These are phyloP conservation scores for Russula brevipes DNA, from an alignment of 768 basidiomycete genomes.

Conservation along the genomic window DNA sequence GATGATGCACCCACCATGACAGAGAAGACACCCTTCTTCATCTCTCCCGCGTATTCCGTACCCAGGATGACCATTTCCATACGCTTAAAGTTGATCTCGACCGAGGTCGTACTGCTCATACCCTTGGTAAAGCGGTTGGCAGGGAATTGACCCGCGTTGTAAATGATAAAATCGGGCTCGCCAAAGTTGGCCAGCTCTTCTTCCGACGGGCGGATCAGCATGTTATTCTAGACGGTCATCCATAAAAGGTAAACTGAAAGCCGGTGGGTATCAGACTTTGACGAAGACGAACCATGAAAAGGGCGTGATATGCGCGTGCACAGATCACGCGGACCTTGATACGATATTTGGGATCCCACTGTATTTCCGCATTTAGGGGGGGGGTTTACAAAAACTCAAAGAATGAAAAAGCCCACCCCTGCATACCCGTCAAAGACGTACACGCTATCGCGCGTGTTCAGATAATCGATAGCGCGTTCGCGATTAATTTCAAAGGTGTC, in stretches of 20 bases:
- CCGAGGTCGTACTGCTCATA: conserved; percentile 98
- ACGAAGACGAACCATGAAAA: conserved; percentile 79
- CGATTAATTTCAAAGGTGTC: conserved; percentile 99
- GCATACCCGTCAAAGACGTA: conserved; percentile 97
- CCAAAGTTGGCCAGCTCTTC: conserved; percentile 93
- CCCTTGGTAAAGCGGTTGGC: conserved; percentile 99
- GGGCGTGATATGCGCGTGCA: conserved; percentile 95
- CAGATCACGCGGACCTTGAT: conserved; percentile 99
- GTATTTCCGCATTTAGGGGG: conserved; percentile 7
- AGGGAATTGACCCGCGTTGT: conserved; percentile 99
- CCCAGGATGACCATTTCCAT: conserved; percentile 99
- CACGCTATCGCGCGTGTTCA: conserved; percentile 97
- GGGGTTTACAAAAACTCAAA: conserved; percentile 1
- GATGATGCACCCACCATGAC: conserved; percentile 65
- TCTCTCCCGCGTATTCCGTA: conserved; percentile 97
- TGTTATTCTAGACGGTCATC: conserved; percentile 68
- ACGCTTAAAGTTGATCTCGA: conserved; percentile 99
- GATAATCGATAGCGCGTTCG: conserved; percentile 97
- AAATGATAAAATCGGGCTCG: conserved; percentile 98
- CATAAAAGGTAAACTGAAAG: conserved; percentile 8
- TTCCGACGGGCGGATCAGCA: conserved; percentile 97
- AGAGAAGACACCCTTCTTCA: conserved; percentile 99
- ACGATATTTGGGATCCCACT: conserved; percentile 98
- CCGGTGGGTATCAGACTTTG: neutral
- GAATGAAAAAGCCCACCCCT: conserved; percentile 49